Percentiles rank a stretch among this genome's conserved stretches.
Conservation (phyloP, 2,329 filamentous ascomycete species). For the Cordyceps cateniannulata region DNA sequence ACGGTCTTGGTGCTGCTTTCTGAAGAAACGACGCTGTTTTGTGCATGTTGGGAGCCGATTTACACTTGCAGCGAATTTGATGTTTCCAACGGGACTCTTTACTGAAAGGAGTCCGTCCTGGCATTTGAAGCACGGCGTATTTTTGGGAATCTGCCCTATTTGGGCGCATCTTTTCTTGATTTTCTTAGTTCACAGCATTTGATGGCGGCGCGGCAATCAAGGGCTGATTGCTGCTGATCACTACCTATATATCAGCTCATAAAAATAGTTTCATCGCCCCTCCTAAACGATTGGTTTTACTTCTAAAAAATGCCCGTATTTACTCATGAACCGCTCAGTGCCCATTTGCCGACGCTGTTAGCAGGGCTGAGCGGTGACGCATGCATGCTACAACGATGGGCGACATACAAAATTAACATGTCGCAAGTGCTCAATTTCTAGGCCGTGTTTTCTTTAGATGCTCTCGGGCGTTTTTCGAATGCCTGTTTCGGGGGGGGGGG, state of each 20-base stretch:
- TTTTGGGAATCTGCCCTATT: constrained; percentile 5
- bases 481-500: no score
- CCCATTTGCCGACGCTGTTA: no score
- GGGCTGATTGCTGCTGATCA: constrained; percentile 12
- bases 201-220: constrained; percentile 9
- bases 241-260: constrained; percentile 8
- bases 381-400: neutral
- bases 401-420: no score
- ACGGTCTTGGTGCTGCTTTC: constrained; percentile 85
- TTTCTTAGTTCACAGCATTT: constrained; percentile 6
- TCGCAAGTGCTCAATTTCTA: no score
- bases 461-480: no score
- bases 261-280: neutral
- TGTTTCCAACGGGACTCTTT: neutral
- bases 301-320: neutral
- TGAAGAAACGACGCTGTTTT: constrained; percentile 29
- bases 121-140: constrained; percentile 11
- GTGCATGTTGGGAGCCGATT: neutral
- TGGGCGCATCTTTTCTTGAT: neutral
- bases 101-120: neutral
- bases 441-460: no score
- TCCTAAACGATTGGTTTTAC: constrained; percentile 4
- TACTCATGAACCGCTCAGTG: neutral
- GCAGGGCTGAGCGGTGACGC: no score
- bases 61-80: neutral